Evolutionary conservation across 2,329 filamentous ascomycete genomes (phyloP).

Genomic region (Chaetothyriales sp.): DNA sequence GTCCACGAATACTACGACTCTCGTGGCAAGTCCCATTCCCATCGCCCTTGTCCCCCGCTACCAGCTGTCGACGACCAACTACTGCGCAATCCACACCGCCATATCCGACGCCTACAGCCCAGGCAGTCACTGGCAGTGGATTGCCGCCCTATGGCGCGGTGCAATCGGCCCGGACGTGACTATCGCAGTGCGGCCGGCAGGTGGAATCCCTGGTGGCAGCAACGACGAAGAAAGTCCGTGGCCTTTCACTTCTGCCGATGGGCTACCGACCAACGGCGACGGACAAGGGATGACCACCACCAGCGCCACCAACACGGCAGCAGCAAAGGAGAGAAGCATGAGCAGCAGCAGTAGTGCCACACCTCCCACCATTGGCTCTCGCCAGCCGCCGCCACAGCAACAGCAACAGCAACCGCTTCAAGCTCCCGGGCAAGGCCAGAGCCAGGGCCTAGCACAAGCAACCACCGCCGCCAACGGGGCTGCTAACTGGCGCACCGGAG

Average conservation of each 20-base stretch:
- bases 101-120: conserved; percentile 64
- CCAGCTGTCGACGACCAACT: conserved; percentile 63
- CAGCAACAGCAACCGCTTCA: background rate
- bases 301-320: background rate
- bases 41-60: conserved; percentile 66
- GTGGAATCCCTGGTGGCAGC: conserved; percentile 20
- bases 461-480: background rate
- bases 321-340: background rate
- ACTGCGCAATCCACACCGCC: conserved; percentile 56
- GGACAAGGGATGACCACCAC: background rate
- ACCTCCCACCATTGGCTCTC: background rate
- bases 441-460: background rate
- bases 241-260: conserved; percentile 7
- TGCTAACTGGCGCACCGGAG: background rate
- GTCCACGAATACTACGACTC: background rate
- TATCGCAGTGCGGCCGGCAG: conserved; percentile 28
- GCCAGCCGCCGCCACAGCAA: background rate
- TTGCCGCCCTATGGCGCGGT: conserved; percentile 82
- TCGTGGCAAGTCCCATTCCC: conserved; percentile 32
- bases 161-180: conserved; percentile 60
- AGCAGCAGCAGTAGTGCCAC: background rate
- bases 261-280: conserved; percentile 26
- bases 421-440: background rate
- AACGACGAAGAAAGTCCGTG: conserved; percentile 23
- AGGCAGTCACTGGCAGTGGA: conserved; percentile 95